Evolutionary conservation across 108 stramenopile genomes (phyloP).

Genomic region (Skeletonema potamos): DNA sequence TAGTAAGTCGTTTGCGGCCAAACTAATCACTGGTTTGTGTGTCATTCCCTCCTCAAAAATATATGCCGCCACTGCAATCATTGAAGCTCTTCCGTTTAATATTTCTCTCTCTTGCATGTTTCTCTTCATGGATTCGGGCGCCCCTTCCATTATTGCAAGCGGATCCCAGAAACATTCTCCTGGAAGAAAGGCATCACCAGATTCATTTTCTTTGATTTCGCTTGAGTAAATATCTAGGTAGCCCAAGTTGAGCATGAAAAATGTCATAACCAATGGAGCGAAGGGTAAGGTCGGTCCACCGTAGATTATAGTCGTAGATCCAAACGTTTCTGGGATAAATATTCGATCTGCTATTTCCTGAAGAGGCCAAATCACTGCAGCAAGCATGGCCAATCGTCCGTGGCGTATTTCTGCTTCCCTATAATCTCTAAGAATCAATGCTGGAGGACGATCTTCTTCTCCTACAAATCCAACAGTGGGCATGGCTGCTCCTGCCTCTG

Average conservation of each 20-base stretch:
- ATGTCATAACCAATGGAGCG: conserved; percentile 77
- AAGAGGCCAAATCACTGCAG: conserved; percentile 81
- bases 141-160: conserved; percentile 74
- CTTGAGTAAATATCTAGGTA: conserved; percentile 83
- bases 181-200: conserved; percentile 83
- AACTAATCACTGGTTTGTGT: conserved; percentile 56
- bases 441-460: conserved; percentile 58
- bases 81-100: conserved; percentile 92
- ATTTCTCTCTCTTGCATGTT: conserved; percentile 91
- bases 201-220: conserved; percentile 71
- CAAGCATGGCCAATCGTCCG: conserved; percentile 89
- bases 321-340: conserved; percentile 62
- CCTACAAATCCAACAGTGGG: conserved; percentile 31
- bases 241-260: conserved; percentile 78
- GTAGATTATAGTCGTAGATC: conserved; percentile 59
- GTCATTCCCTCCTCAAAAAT: conserved; percentile 82
- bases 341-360: conserved; percentile 81
- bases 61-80: conserved; percentile 88
- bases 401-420: conserved; percentile 91
- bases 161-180: conserved; percentile 93
- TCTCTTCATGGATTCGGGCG: conserved; percentile 75
- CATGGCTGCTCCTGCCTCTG: conserved; percentile 32
- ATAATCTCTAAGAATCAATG: conserved; percentile 81
- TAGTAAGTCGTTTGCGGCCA: conserved; percentile 70
- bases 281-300: conserved; percentile 79